A percentile compares a stretch with the other conserved stretches of the same genome.
Evolutionary conservation across 2,329 filamentous ascomycete genomes (phyloP).

Genomic region (Pleomassaria siparia): DNA sequence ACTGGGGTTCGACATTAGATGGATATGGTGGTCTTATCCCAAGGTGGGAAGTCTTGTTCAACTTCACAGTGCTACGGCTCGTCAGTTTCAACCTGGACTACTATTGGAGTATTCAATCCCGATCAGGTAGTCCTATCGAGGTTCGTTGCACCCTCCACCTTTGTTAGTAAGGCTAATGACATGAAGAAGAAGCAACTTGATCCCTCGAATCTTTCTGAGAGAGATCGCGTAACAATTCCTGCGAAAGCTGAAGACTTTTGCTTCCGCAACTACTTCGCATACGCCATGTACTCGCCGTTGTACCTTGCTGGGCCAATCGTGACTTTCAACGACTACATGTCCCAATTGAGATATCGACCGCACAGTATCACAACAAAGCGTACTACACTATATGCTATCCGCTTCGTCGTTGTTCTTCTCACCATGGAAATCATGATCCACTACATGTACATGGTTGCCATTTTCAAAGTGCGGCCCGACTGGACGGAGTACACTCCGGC

Average conservation of each 20-base stretch:
- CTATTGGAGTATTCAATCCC: slow-evolving; percentile 80
- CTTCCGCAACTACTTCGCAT: slow-evolving; percentile 87
- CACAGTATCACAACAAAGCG: slow-evolving; percentile 70
- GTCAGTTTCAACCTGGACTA: slow-evolving; percentile 98
- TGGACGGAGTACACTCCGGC: slow-evolving; percentile 85
- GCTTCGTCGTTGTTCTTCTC: slow-evolving; percentile 77
- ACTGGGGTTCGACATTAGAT: slow-evolving; percentile 74
- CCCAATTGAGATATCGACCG: slow-evolving; percentile 74
- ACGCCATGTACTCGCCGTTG: slow-evolving; percentile 86
- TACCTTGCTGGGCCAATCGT: slow-evolving; percentile 92
- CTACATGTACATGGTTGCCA: slow-evolving; percentile 90
- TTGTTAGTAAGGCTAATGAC: slow-evolving; percentile 57
- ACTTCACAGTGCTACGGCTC: slow-evolving; percentile 86
- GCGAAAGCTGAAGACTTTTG: slow-evolving; percentile 71
- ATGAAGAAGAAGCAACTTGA: slow-evolving; percentile 97
- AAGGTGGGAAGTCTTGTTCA: slow-evolving; percentile 97
- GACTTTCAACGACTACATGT: slow-evolving; percentile 97
- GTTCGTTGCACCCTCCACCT: slow-evolving; percentile 55
- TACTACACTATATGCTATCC: slow-evolving; percentile 78
- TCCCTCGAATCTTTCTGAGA: slow-evolving; percentile 80
- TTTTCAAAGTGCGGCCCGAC: slow-evolving; percentile 74
- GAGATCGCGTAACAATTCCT: slow-evolving; percentile 78
- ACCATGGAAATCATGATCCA: slow-evolving; percentile 86
- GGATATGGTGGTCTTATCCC: slow-evolving; percentile 78
- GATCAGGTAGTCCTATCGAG: slow-evolving; percentile 69